These are phyloP conservation scores for Epichloe gansuensis DNA, from an alignment of 2,329 filamentous ascomycete genomes.

Conservation along the genomic window DNA sequence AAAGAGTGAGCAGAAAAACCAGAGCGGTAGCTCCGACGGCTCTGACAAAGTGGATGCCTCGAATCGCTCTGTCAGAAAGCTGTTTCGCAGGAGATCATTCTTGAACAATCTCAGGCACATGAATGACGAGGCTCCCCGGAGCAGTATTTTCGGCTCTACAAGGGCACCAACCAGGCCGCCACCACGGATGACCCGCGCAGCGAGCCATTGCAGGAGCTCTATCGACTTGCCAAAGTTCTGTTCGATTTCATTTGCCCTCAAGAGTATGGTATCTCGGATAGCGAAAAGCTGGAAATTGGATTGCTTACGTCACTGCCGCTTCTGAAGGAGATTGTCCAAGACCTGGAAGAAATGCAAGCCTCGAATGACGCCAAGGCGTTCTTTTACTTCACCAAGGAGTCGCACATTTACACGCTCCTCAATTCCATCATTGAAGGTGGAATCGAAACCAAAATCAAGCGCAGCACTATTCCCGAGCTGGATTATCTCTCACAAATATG, in stretches of 20 bases:
- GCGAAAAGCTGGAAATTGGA: conserved; percentile 97
- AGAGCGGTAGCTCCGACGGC: conserved; percentile 20
- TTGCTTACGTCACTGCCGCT: conserved; percentile 85
- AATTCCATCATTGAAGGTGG: conserved; percentile 98
- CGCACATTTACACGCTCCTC: conserved; percentile 93
- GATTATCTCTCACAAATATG: conserved; percentile 97
- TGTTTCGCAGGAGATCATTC: conserved; percentile 51
- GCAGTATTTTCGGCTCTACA: conserved; percentile 85
- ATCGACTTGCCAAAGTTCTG: conserved; percentile 83
- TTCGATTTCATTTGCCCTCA: conserved; percentile 99
- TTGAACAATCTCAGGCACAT: conserved; percentile 39
- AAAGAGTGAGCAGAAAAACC: conserved; percentile 17
- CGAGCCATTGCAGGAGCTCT: conserved; percentile 82
- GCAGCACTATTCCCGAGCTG: conserved; percentile 88
- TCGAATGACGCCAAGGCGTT: conserved; percentile 90
- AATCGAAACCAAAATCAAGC: conserved; percentile 91
- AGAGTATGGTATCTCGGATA: conserved; percentile 92
- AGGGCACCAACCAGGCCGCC: conserved; percentile 53
- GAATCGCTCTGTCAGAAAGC: conserved; percentile 26
- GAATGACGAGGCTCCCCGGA: conserved; percentile 45
- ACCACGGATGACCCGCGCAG: conserved; percentile 75
- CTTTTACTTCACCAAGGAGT: conserved; percentile 99
- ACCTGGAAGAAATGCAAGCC: conserved; percentile 93
- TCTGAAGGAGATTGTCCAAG: conserved; percentile 91
- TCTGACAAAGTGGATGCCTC: conserved; percentile 29